Base-by-base conservation (phyloP, 306 rosid genomes). In the Citrullus colocynthis region DNA sequence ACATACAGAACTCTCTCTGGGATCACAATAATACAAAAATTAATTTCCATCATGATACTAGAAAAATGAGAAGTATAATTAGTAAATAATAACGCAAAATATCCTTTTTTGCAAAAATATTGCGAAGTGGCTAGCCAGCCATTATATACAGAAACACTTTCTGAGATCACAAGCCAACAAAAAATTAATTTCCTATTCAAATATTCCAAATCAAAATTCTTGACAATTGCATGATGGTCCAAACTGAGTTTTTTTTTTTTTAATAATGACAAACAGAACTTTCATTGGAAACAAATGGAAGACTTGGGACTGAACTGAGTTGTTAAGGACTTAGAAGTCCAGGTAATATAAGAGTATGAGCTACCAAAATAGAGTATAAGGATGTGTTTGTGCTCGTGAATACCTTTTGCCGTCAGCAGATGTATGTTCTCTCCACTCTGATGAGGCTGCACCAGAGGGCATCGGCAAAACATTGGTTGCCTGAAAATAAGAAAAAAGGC, bases 381-480 rank as follows among this genome's bases (percentile, higher is more conserved):
- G 9, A 41, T 67, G 17, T 41, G 34, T 67, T 41, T 39, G 16
- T 21, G 36, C 9, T 70, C 58, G 39, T 11, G 41, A 57, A 56
- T 88, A 93, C 97, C 86, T 91, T 85, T 92, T 90, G 84, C 96
- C 98, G 81, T 85, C 90, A 82, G 94, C 86, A 82, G 97, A 85
- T 44, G 85, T 82, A 84, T 93, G 98, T 81, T 93, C 98, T 61
- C 81, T 91, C 98, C 97, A 93, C 69, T 89, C 94, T 14, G 97
- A 82, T 41, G 87, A 80, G 58, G 89, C 84, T 84, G 74, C 87
- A 49, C 82, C 85, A 4, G 73, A 13, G 36, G 75, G 74, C 77
- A 69, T 74, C 72, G 83, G 84, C 83, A 67, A 91, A 78, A 74
- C 59, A 79, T 39, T 75, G 20, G 86, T 56, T 61, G 81, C 90